Base-by-base conservation (phyloP, 257 asterid species). In the Solanum neorickii region DNA sequence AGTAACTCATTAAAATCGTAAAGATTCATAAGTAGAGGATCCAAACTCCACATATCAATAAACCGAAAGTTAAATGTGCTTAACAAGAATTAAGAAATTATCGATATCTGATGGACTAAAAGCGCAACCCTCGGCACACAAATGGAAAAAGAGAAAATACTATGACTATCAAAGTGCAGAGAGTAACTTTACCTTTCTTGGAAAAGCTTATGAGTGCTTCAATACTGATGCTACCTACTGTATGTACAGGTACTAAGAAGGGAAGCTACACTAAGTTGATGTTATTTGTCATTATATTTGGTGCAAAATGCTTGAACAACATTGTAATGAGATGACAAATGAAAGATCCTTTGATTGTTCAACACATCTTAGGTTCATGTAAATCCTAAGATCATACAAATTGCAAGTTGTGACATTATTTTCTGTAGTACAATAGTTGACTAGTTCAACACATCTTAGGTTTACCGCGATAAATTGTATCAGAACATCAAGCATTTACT, bases 191-290 rank as follows among this genome's bases (percentile, higher is more conserved):
- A 75, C 21, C 31, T 37, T 73, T 37, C n/a, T 37, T 37, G 25
- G 66, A 46, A 27, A 78, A 2, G 41, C 65, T 76, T 77, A 4
- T 0, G 83, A 7, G 62, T 27, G 25, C 25, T 25, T 77, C 2
- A 5, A 78, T 47, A 27, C 85, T 80, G 68, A 80, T 80, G 42
- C 27, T 47, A 47, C 39, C 62, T 77, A 44, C 65, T 47, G 68
- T 27, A 29, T 86, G 69, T 85, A 89, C 88, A 96, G 98, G 98
- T 95, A 52, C 92, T 95, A 86, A 93, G 89, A 87, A 89, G 98
- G 88, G 98, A 96, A 90, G 98, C 99, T 3, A 92, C 93, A 89
- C 90, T 94, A 85, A 98, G 98, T 29, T 94, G 93, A 93, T 42
- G 27, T 46, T 25, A 33, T 49, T 66, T 37, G 39, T 69, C 86